Conservation (phyloP, 805 yeast genomes). For the Starmera caribaea region DNA sequence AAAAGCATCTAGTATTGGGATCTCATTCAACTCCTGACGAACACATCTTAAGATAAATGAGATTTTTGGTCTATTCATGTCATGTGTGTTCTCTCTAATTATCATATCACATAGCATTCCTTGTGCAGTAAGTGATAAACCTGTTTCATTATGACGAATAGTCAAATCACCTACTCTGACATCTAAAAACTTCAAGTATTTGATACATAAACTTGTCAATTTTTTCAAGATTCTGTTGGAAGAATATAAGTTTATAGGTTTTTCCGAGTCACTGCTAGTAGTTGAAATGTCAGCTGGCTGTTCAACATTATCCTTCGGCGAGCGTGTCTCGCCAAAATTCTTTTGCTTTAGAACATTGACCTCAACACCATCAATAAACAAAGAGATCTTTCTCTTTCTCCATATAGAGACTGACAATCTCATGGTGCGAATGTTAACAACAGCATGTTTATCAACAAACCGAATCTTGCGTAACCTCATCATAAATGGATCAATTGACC, state of each 20-base stretch:
- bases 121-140: conserved; percentile 4
- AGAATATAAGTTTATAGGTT: conserved; percentile 10
- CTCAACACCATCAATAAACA: conserved; percentile 13
- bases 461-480: conserved; percentile 12
- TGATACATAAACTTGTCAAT: conserved; percentile 8
- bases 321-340: background rate
- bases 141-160: conserved; percentile 6
- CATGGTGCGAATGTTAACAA: conserved; percentile 7
- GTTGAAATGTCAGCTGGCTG: background rate
- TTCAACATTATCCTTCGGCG: background rate
- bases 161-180: conserved; percentile 8
- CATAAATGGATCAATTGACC: conserved; percentile 19
- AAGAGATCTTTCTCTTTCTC: conserved; percentile 7
- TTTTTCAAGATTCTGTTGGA: conserved; percentile 2
- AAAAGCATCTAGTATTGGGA: conserved; percentile 13
- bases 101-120: conserved; percentile 6
- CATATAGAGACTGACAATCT: conserved; percentile 8
- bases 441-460: conserved; percentile 3
- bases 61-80: conserved; percentile 3
- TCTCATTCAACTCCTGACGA: conserved; percentile 9
- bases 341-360: conserved; percentile 1
- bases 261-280: conserved; percentile 1
- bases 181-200: conserved; percentile 17
- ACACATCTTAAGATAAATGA: conserved; percentile 6
- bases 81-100: conserved; percentile 3